These are phyloP conservation scores for Clonostachys rhizophaga DNA, from an alignment of 2,329 filamentous ascomycete genomes.

Conservation along the genomic window DNA sequence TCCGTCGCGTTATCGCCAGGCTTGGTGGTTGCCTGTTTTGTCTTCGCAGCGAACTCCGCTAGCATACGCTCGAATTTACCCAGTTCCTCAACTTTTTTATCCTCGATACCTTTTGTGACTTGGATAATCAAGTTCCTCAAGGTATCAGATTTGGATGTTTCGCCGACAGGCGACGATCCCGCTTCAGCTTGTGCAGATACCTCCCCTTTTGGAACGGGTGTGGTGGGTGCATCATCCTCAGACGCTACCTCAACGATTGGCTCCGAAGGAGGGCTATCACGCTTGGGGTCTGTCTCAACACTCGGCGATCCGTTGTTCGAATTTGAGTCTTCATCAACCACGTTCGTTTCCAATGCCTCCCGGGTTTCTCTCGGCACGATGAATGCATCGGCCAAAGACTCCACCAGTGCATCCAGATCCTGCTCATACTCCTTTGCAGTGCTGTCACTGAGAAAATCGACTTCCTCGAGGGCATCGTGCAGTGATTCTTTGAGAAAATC, in stretches of 20 bases:
- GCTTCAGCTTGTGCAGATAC: slow-evolving; percentile 1
- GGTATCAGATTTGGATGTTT: slow-evolving; percentile 9
- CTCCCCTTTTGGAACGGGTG: neutral
- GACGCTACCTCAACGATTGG: too few relatives aligned
- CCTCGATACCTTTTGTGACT: slow-evolving; percentile 41
- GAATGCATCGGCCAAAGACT: slow-evolving; percentile 5
- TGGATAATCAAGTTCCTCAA: slow-evolving; percentile 47
- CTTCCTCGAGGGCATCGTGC: slow-evolving; percentile 48
- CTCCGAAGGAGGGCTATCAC: too few relatives aligned
- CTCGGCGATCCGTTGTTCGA: too few relatives aligned
- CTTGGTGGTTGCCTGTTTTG: neutral
- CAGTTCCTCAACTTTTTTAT: slow-evolving; percentile 27
- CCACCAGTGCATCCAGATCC: slow-evolving; percentile 43
- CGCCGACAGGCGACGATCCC: slow-evolving; percentile 1
- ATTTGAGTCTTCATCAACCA: neutral
- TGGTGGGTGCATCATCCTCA: neutral
- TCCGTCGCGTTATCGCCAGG: neutral
- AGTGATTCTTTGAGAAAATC: slow-evolving; percentile 48
- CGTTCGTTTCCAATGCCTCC: slow-evolving; percentile 4
- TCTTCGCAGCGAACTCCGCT: slow-evolving; percentile 36
- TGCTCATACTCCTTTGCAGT: slow-evolving; percentile 37
- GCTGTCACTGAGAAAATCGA: slow-evolving; percentile 41
- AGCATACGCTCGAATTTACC: slow-evolving; percentile 47
- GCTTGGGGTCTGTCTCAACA: too few relatives aligned
- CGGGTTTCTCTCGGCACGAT: slow-evolving; percentile 9